phyloP scores from a whole-genome alignment of 257 asterid species.

The Lithospermum erythrorhizon region DNA sequence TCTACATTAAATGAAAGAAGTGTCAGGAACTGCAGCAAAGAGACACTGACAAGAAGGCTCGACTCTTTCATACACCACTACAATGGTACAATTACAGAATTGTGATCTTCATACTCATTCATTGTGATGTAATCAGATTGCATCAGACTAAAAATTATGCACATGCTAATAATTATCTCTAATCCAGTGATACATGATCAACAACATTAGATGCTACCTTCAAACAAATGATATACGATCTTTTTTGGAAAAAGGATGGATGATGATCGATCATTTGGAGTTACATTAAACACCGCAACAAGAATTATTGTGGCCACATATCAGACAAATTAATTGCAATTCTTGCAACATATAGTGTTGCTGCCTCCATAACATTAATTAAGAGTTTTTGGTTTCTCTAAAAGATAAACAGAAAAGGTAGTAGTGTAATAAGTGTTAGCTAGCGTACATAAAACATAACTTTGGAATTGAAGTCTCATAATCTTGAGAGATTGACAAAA shows the following conservation, averaged over 20 bases:
- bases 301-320: neutral
- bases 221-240: neutral
- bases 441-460: neutral
- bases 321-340: neutral
- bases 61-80: neutral
- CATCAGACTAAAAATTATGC: neutral
- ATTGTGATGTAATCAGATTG: neutral
- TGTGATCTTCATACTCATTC: neutral
- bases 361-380: neutral
- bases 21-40: constrained; percentile 10
- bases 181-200: neutral
- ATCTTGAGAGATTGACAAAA: neutral
- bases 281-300: neutral
- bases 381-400: neutral
- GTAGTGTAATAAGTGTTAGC: neutral
- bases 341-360: neutral
- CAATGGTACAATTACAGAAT: neutral
- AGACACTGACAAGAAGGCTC: neutral
- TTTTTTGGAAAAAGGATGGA: neutral
- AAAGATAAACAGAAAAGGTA: neutral
- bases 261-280: neutral
- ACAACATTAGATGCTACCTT: neutral
- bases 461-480: neutral
- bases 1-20: constrained; percentile 28
- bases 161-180: neutral